Base-by-base conservation (phyloP, 2,329 filamentous ascomycete genomes). In the Esteya vermicola region DNA sequence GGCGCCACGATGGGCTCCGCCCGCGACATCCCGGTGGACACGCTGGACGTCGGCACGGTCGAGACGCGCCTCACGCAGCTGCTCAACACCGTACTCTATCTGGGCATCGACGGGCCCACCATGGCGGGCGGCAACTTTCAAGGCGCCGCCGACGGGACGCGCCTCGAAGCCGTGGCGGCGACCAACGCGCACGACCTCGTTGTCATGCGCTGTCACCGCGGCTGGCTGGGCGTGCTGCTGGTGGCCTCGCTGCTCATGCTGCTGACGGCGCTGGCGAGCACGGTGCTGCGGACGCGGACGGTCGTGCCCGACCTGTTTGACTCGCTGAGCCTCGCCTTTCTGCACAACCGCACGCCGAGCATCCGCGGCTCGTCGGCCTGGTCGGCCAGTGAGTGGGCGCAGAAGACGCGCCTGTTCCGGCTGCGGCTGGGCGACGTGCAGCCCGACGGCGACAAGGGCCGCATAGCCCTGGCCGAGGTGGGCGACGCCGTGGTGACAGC, bases 301-400 rank as follows among this genome's bases (percentile, higher is more conserved):
- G 19, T 44, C n/a, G 38, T 36, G 10, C 42, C 42, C n/a, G 42
- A 44, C 33, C 31, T 44, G 14, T 22, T 44, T n/a, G 39, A 36
- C 30, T 38, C 42, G 6, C 12, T 44, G 8, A 14, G 38, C 23
- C 10, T 44, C 8, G 25, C 42, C 16, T 41, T 44, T 13, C 18
- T 44, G 31, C 32, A 27, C 26, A 40, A 44, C 32, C 38, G 32
- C 31, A 31, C n/a, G 3, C 14, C 28, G 14, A 16, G 14, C 9
- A 8, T 31, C 10, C 14, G 12, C 28, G 28, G 28, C 28, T 31
- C 13, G 13, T 31, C 28, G 12, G 28, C 28, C 28, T 31, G 28
- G 28, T 31, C 28, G 13, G 28, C 14, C 28, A 16, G 5, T 9
- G 10, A 18, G 9, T 31, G 28, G 28, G 28, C 28, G 4, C 28